Conservation (phyloP, 352 stramenopile species). For the Globisporangium alternatum region DNA sequence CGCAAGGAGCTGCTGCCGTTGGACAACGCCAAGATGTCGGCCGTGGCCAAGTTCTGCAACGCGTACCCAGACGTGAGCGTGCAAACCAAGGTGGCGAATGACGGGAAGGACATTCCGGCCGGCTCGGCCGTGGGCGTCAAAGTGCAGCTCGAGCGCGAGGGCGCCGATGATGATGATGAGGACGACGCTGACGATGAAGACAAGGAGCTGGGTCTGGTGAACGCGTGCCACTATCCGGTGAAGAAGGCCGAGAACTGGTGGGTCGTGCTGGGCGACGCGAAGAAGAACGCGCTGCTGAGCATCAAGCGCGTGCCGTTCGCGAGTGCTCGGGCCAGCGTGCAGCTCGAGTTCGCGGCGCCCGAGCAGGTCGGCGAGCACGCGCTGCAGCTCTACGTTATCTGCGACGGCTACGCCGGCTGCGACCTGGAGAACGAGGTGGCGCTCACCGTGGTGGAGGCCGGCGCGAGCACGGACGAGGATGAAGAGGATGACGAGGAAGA, state of each 20-base stretch:
- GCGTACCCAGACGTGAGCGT: conserved; percentile 98
- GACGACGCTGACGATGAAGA: conserved; percentile 57
- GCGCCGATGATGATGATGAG: conserved; percentile 92
- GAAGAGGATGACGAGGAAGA: conserved; percentile 43
- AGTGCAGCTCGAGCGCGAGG: conserved; percentile 90
- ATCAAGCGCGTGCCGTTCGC: conserved; percentile 97
- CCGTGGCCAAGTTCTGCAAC: conserved; percentile 99
- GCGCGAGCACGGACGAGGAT: conserved; percentile 42
- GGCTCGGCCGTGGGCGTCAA: conserved; percentile 90
- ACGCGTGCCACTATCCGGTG: conserved; percentile 70
- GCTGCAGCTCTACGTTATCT: conserved; percentile 98
- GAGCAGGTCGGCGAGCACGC: conserved; percentile 92
- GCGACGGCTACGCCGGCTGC: conserved; percentile 97
- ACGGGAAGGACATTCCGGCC: conserved; percentile 87
- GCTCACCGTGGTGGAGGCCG: conserved; percentile 56
- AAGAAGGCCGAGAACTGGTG: conserved; percentile 98
- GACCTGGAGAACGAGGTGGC: conserved; percentile 96
- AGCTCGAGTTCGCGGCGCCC: conserved; percentile 96
- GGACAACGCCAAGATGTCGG: conserved; percentile 90
- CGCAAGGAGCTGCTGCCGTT: conserved; percentile 90
- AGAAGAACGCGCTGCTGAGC: conserved; percentile 94
- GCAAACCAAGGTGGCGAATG: conserved; percentile 89
- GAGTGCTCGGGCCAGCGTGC: conserved; percentile 68
- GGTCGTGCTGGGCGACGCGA: conserved; percentile 96
- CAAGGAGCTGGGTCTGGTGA: conserved; percentile 60